Conservation (phyloP, 1,139 yeast genomes). For the Saccharomycopsis phalli region DNA sequence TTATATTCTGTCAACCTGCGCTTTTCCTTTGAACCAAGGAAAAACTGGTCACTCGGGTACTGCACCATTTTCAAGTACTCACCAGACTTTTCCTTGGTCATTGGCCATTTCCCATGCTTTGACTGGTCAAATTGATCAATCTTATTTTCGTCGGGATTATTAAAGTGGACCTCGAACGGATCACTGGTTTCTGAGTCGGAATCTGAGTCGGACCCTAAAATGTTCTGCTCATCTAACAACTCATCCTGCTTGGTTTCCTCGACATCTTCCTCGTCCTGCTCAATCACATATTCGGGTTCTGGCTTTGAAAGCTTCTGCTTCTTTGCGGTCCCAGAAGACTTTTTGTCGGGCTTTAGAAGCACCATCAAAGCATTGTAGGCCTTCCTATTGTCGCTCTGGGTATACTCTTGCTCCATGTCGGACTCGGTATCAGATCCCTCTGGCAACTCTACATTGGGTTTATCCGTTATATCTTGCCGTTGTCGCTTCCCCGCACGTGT, state of each 20-base stretch:
- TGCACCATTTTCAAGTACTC: conserved; percentile 17
- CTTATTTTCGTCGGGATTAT: conserved; percentile 38
- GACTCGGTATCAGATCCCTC: conserved; percentile 16
- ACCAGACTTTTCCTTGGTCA: conserved; percentile 21
- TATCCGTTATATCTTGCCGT: conserved; percentile 21
- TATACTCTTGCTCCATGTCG: conserved; percentile 17
- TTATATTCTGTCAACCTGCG: conserved; percentile 9
- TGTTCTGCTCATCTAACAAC: conserved; percentile 13
- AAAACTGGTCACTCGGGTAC: conserved; percentile 21
- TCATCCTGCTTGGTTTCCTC: conserved; percentile 13
- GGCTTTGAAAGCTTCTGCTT: conserved; percentile 2
- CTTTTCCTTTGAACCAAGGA: conserved; percentile 10
- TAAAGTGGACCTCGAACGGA: conserved; percentile 74
- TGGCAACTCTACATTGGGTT: conserved; percentile 18
- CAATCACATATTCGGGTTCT: conserved; percentile 24
- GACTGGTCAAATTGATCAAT: conserved; percentile 30
- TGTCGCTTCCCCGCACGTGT: conserved; percentile 44
- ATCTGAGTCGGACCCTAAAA: conserved; percentile 15
- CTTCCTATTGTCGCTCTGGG: conserved; percentile 27
- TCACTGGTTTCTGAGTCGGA: conserved; percentile 29
- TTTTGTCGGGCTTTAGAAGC: conserved; percentile 48
- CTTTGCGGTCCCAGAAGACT: conserved; percentile 17
- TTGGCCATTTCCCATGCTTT: conserved; percentile 11
- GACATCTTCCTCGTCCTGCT: conserved; percentile 22
- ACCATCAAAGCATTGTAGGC: conserved; percentile 76